phyloP scores from a whole-genome alignment of 768 basidiomycete species.

The Hebeloma cylindrosporum region DNA sequence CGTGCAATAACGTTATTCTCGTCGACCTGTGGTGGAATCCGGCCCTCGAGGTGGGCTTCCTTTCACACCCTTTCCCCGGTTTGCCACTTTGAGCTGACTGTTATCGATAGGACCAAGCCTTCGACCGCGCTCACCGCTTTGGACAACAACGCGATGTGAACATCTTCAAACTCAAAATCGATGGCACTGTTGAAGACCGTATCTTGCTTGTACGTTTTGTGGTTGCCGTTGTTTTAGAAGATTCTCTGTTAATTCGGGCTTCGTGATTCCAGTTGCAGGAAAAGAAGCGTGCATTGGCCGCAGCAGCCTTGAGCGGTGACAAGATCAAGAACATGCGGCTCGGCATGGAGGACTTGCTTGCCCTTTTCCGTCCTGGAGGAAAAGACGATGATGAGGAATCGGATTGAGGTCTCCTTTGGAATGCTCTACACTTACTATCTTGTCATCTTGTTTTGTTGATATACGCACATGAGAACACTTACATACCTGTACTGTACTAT shows the following conservation, averaged over 20 bases:
- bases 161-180: slow-evolving; percentile 88
- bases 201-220: slow-evolving; percentile 59
- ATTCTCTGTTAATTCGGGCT: slow-evolving; percentile 4
- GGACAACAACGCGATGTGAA: slow-evolving; percentile 86
- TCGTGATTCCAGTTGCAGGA: slow-evolving; percentile 67
- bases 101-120: slow-evolving; percentile 76
- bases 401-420: slow-evolving; percentile 16
- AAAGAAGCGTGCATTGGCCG: slow-evolving; percentile 83
- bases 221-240: not conserved
- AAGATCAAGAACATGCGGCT: slow-evolving; percentile 84
- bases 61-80: slow-evolving; percentile 13
- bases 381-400: slow-evolving; percentile 55
- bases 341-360: slow-evolving; percentile 82
- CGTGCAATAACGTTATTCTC: slow-evolving; percentile 92
- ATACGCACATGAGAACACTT: not conserved
- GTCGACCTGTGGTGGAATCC: slow-evolving; percentile 97
- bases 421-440: not conserved
- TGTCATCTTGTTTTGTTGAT: not conserved
- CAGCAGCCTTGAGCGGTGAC: slow-evolving; percentile 84
- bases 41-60: slow-evolving; percentile 63
- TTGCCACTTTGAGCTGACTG: not conserved
- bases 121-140: slow-evolving; percentile 87
- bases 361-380: slow-evolving; percentile 64
- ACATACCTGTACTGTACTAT: not conserved
- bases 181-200: slow-evolving; percentile 84